These are phyloP conservation scores for Talaromyces liani DNA, from an alignment of 495 filamentous ascomycete species.

Conservation along the genomic window DNA sequence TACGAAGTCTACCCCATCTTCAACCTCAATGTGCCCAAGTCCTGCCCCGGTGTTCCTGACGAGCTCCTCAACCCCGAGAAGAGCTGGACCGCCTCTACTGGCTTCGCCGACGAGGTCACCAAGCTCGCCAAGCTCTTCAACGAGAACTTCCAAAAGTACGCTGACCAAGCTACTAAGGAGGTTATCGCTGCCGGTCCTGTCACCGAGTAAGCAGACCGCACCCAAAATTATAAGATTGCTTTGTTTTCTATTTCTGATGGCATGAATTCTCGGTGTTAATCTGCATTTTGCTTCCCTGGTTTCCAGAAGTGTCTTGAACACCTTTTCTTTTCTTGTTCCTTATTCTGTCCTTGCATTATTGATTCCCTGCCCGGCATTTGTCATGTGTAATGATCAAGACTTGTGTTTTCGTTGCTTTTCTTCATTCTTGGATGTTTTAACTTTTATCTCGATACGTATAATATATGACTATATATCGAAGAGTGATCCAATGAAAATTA, in stretches of 20 bases:
- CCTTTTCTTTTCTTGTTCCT: conserved; percentile 10
- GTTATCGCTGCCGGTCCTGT: conserved; percentile 41
- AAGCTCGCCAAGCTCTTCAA: conserved; percentile 83
- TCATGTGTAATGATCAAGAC: conserved; percentile 5
- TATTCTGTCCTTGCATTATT: not conserved
- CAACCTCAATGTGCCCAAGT: conserved; percentile 87
- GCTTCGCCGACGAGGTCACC: conserved; percentile 78
- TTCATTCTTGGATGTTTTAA: not conserved
- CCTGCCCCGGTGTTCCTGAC: conserved; percentile 75
- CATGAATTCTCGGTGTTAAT: conserved; percentile 3
- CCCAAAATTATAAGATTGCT: conserved; percentile 22
- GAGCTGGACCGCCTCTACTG: conserved; percentile 73
- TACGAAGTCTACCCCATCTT: conserved; percentile 96
- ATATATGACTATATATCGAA: not conserved
- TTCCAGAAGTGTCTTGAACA: not conserved
- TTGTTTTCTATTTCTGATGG: conserved; percentile 11
- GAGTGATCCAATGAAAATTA: not conserved
- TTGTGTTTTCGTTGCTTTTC: not conserved
- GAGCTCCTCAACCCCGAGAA: conserved; percentile 93
- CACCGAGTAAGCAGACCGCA: conserved; percentile 15
- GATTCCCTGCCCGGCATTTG: conserved; percentile 8
- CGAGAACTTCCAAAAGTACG: conserved; percentile 97
- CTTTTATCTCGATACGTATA: not conserved
- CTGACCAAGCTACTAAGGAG: conserved; percentile 76
- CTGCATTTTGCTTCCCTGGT: conserved; percentile 14